These are phyloP conservation scores for Silene latifolia DNA, from an alignment of 148 eudicot species.

Conservation along the genomic window DNA sequence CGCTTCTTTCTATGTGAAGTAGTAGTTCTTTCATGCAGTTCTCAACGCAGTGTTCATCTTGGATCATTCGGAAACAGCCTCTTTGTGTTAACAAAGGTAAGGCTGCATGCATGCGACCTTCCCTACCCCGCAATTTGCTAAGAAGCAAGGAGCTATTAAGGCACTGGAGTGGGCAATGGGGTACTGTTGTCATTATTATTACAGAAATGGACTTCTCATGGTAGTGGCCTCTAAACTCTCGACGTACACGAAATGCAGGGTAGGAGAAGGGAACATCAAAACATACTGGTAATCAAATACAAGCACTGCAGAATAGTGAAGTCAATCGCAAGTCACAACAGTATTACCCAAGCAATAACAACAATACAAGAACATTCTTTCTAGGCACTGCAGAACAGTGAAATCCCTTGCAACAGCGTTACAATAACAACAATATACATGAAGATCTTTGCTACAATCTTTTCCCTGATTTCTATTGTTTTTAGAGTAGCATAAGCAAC, in stretches of 20 bases:
- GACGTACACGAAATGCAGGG: not conserved
- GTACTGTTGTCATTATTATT: not conserved
- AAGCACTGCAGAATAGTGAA: not conserved
- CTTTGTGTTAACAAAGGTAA: too few relatives aligned
- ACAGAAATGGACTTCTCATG: not conserved
- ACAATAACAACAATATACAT: not conserved
- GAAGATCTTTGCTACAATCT: not conserved
- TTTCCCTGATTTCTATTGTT: not conserved
- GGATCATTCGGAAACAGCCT: too few relatives aligned
- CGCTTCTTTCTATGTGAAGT: too few relatives aligned
- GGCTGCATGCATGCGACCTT: too few relatives aligned
- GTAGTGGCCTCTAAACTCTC: not conserved
- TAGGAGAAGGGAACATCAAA: not conserved
- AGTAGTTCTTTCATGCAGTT: too few relatives aligned
- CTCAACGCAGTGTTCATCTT: too few relatives aligned
- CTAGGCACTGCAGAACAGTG: not conserved
- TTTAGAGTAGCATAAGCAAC: too few relatives aligned
- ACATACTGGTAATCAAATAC: not conserved
- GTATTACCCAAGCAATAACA: not conserved
- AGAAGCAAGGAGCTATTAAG: too few relatives aligned
- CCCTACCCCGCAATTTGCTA: too few relatives aligned
- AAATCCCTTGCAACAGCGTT: not conserved
- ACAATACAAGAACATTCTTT: too few relatives aligned
- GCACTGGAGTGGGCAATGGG: too few relatives aligned
- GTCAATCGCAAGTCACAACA: not conserved